Percentiles rank a stretch among this genome's conserved stretches.
These are phyloP conservation scores for Eucalyptus lansdowneana DNA, from an alignment of 345 rosid genomes.

Conservation along the genomic window DNA sequence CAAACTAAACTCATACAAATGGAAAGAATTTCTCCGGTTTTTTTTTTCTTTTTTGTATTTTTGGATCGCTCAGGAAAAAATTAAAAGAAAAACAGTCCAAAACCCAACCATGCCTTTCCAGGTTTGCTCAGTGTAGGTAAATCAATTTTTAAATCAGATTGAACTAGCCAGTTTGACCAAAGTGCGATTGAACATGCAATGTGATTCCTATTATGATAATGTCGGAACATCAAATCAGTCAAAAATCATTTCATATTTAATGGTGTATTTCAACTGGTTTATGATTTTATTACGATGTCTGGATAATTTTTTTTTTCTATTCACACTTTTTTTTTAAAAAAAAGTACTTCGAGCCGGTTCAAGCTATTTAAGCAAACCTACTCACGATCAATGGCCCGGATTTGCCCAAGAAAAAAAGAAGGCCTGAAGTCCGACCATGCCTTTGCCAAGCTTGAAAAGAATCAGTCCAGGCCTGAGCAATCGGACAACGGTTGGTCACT, in stretches of 20 bases:
- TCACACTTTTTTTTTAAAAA: too few relatives aligned
- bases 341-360: neutral
- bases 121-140: neutral
- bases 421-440: neutral
- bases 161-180: neutral
- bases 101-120: neutral
- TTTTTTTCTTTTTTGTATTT: too few relatives aligned
- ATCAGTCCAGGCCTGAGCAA: neutral
- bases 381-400: neutral
- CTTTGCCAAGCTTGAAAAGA: neutral
- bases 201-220: neutral
- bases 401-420: neutral
- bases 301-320: neutral
- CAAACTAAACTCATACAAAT: neutral
- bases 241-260: neutral
- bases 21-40: neutral
- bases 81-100: neutral
- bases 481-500: neutral
- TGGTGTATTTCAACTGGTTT: neutral
- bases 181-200: fast-evolving
- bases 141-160: neutral
- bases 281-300: neutral
- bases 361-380: neutral
- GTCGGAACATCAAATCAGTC: neutral
- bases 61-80: neutral